These are phyloP conservation scores for Epithele typhae DNA, from an alignment of 768 basidiomycete species.

Conservation along the genomic window DNA sequence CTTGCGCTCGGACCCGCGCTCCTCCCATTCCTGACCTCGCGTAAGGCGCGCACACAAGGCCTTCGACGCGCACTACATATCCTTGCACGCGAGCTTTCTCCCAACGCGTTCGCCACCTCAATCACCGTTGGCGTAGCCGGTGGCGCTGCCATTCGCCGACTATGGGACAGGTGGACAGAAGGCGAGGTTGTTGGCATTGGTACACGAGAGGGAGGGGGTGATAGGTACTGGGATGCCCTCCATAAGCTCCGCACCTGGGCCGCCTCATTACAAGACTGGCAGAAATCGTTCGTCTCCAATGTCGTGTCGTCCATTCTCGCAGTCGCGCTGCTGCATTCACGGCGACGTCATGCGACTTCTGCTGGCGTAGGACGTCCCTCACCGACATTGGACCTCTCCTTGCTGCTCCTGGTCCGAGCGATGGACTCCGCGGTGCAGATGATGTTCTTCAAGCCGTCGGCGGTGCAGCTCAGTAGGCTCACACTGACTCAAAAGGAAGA, in stretches of 20 bases:
- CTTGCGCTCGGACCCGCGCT: constrained; percentile 66
- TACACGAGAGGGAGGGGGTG: background rate
- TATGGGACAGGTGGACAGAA: constrained; percentile 32
- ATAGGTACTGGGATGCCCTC: background rate
- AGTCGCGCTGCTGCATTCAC: constrained; percentile 52
- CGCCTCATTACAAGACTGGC: constrained; percentile 32
- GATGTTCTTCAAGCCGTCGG: constrained; percentile 33
- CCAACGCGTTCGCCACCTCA: constrained; percentile 66
- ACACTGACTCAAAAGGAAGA: constrained; percentile 2
- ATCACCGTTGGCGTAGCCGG: constrained; percentile 64
- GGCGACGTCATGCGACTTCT: constrained; percentile 24
- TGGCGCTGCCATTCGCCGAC: constrained; percentile 47
- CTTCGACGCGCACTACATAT: constrained; percentile 30
- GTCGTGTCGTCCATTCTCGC: constrained; percentile 52
- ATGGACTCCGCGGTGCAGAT: constrained; percentile 57
- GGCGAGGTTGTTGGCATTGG: background rate
- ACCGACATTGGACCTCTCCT: constrained; percentile 63
- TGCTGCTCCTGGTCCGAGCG: constrained; percentile 66
- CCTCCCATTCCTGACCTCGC: constrained; percentile 44
- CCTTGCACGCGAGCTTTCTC: constrained; percentile 51
- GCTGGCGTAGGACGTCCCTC: constrained; percentile 28
- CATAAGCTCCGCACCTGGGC: constrained; percentile 9
- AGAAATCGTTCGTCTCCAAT: constrained; percentile 58
- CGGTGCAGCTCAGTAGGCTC: background rate
- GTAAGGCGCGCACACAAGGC: constrained; percentile 21